These are phyloP conservation scores for Coniella vitis DNA, from an alignment of 2,329 filamentous ascomycete genomes.

Conservation along the genomic window DNA sequence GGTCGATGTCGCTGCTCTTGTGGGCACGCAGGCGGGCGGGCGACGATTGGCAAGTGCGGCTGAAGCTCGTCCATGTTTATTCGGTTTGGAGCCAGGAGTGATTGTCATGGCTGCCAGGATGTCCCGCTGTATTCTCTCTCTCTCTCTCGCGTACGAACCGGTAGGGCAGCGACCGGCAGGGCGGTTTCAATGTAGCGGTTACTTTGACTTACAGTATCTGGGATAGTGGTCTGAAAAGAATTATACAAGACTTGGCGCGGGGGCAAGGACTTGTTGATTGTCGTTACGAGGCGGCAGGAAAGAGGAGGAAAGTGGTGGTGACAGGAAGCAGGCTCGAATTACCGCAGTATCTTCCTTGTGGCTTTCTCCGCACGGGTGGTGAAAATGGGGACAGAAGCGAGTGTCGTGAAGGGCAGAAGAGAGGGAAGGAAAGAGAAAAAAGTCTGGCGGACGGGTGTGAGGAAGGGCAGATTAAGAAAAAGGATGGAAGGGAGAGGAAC, in stretches of 20 bases:
- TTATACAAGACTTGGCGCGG: no score
- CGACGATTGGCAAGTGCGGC: no score
- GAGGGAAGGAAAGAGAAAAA: constrained; percentile 4
- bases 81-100: not conserved
- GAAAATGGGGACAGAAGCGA: constrained; percentile 16
- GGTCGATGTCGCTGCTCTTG: not conserved
- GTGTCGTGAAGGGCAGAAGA: constrained; percentile 16
- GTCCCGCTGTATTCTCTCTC: not conserved
- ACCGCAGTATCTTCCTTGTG: constrained; percentile 9
- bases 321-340: constrained; percentile 6
- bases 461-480: constrained; percentile 1
- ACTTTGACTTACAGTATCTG: constrained; percentile 16
- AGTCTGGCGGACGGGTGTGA: constrained; percentile 1
- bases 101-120: not conserved
- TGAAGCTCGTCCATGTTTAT: no score
- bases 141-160: no score
- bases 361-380: constrained; percentile 11
- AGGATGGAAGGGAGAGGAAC: constrained; percentile 7
- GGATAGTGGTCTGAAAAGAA: no score
- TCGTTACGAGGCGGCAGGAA: not conserved
- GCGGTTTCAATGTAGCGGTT: no score
- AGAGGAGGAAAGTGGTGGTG: constrained; percentile 2
- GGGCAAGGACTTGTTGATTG: constrained; percentile 8
- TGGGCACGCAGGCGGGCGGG: no score
- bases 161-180: no score